phyloP scores from a whole-genome alignment of 306 rosid species.

The Citrullus mucosospermus region DNA sequence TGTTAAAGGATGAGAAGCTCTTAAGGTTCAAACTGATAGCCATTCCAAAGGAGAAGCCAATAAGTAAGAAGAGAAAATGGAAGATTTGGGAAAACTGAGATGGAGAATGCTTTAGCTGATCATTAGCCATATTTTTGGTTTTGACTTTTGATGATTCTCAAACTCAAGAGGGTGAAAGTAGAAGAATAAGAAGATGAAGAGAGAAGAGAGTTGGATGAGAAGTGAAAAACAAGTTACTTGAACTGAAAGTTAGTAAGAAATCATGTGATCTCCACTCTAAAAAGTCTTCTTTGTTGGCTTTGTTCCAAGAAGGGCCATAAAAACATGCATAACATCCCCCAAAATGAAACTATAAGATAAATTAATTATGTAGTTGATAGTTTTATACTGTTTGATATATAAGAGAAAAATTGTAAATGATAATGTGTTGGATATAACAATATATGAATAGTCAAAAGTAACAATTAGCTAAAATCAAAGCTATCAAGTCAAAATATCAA shows the following conservation, averaged over 20 bases:
- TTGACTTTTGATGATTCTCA: constrained; percentile 10
- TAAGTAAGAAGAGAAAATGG: constrained; percentile 21
- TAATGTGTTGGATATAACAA: not conserved
- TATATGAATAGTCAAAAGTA: no score
- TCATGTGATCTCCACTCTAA: not conserved
- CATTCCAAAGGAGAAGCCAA: constrained; percentile 37
- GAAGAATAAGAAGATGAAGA: not conserved
- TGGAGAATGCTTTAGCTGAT: constrained; percentile 1
- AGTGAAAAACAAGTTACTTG: not conserved
- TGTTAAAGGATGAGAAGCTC: constrained; percentile 6
- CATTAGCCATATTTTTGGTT: not conserved
- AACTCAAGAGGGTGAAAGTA: not conserved
- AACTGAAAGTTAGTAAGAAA: not conserved
- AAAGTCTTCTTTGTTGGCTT: not conserved
- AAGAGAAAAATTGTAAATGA: not conserved
- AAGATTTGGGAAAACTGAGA: constrained; percentile 9
- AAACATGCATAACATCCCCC: not conserved
- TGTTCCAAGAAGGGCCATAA: not conserved
- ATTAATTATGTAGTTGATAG: no score
- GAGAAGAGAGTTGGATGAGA: not conserved
- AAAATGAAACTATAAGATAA: not conserved
- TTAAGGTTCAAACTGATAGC: constrained; percentile 20
- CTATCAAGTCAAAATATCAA: not conserved
- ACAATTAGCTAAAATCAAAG: not conserved
- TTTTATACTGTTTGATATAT: not conserved